Evolutionary conservation across 2,329 filamentous ascomycete species (phyloP).

Genomic region (Xylariales sp.): DNA sequence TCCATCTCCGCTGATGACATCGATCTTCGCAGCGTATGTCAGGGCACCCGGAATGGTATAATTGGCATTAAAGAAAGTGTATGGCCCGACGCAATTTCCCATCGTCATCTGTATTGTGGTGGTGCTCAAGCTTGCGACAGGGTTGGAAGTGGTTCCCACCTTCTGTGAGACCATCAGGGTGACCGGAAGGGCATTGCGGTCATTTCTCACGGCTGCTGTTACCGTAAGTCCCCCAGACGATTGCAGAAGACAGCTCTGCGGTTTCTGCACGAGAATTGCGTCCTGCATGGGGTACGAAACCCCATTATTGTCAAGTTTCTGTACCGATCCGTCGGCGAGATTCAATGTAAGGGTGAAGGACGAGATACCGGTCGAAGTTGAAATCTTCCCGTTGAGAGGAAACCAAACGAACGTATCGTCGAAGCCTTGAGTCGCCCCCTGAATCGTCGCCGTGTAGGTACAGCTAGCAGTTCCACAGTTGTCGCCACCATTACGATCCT

Average conservation of each 20-base stretch:
- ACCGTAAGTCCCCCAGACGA: slow-evolving; percentile 38
- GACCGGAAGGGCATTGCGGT: slow-evolving; percentile 36
- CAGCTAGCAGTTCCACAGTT: slow-evolving; percentile 39
- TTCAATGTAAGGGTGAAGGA: slow-evolving; percentile 53
- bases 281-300: slow-evolving; percentile 50
- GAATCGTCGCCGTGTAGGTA: slow-evolving; percentile 39
- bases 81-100: slow-evolving; percentile 40
- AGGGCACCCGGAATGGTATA: slow-evolving; percentile 40
- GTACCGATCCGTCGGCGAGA: slow-evolving; percentile 39
- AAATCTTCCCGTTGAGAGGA: slow-evolving; percentile 45
- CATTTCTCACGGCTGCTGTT: slow-evolving; percentile 43
- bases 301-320: slow-evolving; percentile 53
- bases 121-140: slow-evolving; percentile 36
- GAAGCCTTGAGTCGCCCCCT: slow-evolving; percentile 49
- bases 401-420: slow-evolving; percentile 54
- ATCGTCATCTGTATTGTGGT: slow-evolving; percentile 34
- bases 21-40: slow-evolving; percentile 40
- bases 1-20: slow-evolving; percentile 36
- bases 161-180: slow-evolving; percentile 41
- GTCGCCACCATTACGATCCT: slow-evolving; percentile 45
- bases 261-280: slow-evolving; percentile 47
- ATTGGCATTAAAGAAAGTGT: slow-evolving; percentile 42
- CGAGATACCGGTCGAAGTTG: slow-evolving; percentile 55
- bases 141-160: slow-evolving; percentile 28
- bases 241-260: slow-evolving; percentile 51